phyloP scores from a whole-genome alignment of 495 filamentous ascomycete species.

The Aspergillus coremiiformis region DNA sequence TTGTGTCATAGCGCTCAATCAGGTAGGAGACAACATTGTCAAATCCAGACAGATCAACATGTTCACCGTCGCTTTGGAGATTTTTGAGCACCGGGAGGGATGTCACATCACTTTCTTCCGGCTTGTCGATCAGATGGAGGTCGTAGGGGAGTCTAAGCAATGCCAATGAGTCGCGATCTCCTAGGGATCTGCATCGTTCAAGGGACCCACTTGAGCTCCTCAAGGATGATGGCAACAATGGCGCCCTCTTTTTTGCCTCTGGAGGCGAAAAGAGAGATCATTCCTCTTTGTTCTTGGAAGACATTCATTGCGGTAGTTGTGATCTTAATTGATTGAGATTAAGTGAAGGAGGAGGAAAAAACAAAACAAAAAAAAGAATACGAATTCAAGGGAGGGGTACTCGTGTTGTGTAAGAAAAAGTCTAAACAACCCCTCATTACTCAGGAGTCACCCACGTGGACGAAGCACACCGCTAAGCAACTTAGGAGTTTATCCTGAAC shows the following conservation, averaged over 20 bases:
- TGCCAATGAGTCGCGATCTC: neutral
- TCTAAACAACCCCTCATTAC: neutral
- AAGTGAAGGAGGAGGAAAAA: neutral
- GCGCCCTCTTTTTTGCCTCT: neutral
- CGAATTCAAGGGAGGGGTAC: neutral
- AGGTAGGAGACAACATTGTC: neutral
- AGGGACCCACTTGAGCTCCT: slow-evolving; percentile 3
- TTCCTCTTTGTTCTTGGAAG: slow-evolving; percentile 2
- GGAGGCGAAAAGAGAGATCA: slow-evolving; percentile 3
- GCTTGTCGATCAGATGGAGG: neutral
- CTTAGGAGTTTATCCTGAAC: neutral
- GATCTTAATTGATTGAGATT: neutral
- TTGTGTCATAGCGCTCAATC: neutral
- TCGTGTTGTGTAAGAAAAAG: neutral
- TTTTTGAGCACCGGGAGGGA: slow-evolving; percentile 2
- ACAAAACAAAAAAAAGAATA: neutral
- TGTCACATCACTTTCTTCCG: neutral
- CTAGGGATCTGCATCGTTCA: neutral
- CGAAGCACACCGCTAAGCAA: neutral
- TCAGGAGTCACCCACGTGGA: neutral
- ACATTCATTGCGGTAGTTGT: slow-evolving; percentile 7
- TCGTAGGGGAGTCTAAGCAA: slow-evolving; percentile 1
- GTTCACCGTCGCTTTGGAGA: neutral
- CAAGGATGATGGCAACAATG: slow-evolving; percentile 1
- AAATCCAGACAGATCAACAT: neutral